Evolutionary conservation across 371 early-diverging fungal genomes (phyloP), one percentile per base, ranked within the genome.

Genomic region (Saksenaea oblongispora): DNA sequence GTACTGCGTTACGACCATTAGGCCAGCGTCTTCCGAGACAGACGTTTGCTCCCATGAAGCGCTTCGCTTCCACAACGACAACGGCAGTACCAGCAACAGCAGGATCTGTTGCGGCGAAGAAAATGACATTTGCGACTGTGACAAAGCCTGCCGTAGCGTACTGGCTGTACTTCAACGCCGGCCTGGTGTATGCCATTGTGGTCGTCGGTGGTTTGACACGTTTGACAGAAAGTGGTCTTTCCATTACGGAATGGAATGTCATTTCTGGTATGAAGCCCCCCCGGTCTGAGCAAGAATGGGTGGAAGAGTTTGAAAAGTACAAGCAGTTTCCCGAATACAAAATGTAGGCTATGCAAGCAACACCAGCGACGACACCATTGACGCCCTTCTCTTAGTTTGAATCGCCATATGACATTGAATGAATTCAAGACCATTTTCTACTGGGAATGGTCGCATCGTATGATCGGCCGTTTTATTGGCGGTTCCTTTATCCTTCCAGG

Each of bases 391-490:
- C 18, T 13, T 74, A 94, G 93, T 55, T 76, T 95, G 69, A 95
- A 98, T 76, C 91, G 90, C 53, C 83, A 90, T 47, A 96, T 98
- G 84, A 87, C 90, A 1, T 66, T 98, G 31, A 85, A 89, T 27
- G 95, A 98, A 71, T 98, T 98, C 84, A 96, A 98, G 79, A 87
- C 80, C 59, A 98, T 98, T 67, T 98, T 93, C 74, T 98, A 92
- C 74, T 93, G 93, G 90, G 98, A 98, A 81, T 98, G 96, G 95
- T 88, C 89, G 54, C 98, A 98, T 70, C 90, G 98, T 70, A 94
- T 95, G 84, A 83, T 92, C 59, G 98, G 98, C 8, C 85, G 98
- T 3, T 86, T 91, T 63, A 95, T 98, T 66, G 98, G 98, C n/a
- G 79, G 91, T 9, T 81, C 90, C 4, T 94, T 95, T 63, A 79